Base-by-base conservation (phyloP, 768 basidiomycete genomes). In the Tephrocybe sp. region DNA sequence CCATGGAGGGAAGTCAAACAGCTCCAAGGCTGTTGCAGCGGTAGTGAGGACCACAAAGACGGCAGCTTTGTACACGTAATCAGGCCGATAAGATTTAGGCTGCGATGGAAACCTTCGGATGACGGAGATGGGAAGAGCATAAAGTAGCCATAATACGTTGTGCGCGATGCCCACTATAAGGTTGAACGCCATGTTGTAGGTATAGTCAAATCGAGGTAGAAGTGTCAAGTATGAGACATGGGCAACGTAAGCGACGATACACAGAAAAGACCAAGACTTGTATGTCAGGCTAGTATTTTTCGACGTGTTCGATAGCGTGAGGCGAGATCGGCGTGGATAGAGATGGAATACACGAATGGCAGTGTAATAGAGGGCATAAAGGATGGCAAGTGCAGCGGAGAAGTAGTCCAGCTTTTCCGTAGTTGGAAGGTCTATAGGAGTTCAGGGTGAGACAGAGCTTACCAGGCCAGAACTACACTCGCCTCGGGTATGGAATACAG, bases 401-500 rank as follows among this genome's bases (percentile, higher is more conserved):
- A 97, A 97, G 66, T 99, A 99, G 61, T 98, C 97, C 62, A 94
- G 50, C 56, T 86, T 88, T 67, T 99, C 97, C 2, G 94, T 98
- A 21, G 70, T 62, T 2, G 87, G 82, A 4, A 81, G 71, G 69
- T 98, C 95, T 91, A 57, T 18, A 49, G 37, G 37, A 41, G 34
- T n/a, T 30, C 40, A 25, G 45, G 4, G 44, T 43, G 34, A 48
- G 38, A 37, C 13, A 47, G 18, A 18, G 24, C 44, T 42, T 33
- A 47, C 39, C 44, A 42, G 40, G 42, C 19, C 51, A n/a, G 19
- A 21, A 31, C 15, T 16, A 30, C 45, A 62, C 83, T 58, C 56
- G 90, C 94, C 93, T 80, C 97, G 77, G 0, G 87, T 90, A 63
- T 99, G 97, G 60, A 98, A 99, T 2, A 97, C 76, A 1, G 84